These are phyloP conservation scores for Leccinum fibrillosum DNA, from an alignment of 768 basidiomycete genomes.

Conservation along the genomic window DNA sequence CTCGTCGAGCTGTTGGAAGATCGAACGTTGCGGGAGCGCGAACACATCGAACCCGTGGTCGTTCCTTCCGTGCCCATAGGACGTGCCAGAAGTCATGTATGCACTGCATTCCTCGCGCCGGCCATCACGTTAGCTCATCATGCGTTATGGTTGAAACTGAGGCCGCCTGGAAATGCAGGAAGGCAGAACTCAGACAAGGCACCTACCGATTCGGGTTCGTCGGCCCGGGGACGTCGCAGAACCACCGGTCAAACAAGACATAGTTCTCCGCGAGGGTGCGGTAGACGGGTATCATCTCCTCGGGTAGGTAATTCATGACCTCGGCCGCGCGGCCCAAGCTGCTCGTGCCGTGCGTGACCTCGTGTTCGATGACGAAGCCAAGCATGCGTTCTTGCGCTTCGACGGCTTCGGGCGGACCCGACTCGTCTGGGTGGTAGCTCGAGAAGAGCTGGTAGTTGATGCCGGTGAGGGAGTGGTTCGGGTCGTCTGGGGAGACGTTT, in stretches of 20 bases:
- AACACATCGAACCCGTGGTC: slow-evolving; percentile 12
- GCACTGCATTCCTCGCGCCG: slow-evolving; percentile 6
- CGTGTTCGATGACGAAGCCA: slow-evolving; percentile 21
- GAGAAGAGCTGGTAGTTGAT: slow-evolving; percentile 24
- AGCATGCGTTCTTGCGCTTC: slow-evolving; percentile 15
- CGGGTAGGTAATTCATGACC: slow-evolving; percentile 19
- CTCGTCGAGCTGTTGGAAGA: slow-evolving; percentile 27
- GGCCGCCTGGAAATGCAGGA: neutral
- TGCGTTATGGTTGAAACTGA: neutral
- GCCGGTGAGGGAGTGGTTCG: slow-evolving; percentile 24
- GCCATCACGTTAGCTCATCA: neutral
- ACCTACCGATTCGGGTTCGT: slow-evolving; percentile 26
- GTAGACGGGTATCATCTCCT: slow-evolving; percentile 23
- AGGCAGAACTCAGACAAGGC: neutral
- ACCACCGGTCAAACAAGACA: slow-evolving; percentile 23
- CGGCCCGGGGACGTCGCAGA: slow-evolving; percentile 25
- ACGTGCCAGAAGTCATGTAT: slow-evolving; percentile 27
- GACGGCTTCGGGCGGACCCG: neutral
- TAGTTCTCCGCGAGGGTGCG: slow-evolving; percentile 25
- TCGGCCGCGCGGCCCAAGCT: slow-evolving; percentile 17
- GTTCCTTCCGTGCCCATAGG: slow-evolving; percentile 23
- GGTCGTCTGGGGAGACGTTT: slow-evolving; percentile 25
- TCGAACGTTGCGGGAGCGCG: slow-evolving; percentile 26
- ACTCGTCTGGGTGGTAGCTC: slow-evolving; percentile 21
- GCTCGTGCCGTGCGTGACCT: slow-evolving; percentile 10